Conservation (phyloP, 75 land plant genomes). For the Cryptomeria japonica region DNA sequence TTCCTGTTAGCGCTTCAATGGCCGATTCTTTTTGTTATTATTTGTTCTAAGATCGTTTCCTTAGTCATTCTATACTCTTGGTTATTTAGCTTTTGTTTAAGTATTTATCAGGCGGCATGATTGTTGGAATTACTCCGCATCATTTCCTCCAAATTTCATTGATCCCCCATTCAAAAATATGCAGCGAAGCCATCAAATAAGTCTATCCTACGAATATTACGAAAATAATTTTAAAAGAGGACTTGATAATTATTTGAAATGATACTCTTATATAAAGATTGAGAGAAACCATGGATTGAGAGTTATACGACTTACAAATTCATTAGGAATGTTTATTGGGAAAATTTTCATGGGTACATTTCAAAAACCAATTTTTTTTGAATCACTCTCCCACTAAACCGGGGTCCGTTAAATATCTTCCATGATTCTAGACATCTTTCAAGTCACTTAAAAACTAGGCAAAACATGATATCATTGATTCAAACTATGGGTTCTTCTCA, state of each 20-base stretch:
- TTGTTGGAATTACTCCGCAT: neutral
- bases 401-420: no score
- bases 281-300: neutral
- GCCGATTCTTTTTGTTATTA: neutral
- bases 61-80: neutral
- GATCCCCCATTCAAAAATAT: neutral
- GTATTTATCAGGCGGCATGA: neutral
- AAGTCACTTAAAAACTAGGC: no score
- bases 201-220: no score
- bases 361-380: no score
- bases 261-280: no score
- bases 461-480: no score
- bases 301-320: no score
- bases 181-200: no score
- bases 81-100: neutral
- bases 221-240: no score
- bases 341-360: neutral
- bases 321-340: neutral
- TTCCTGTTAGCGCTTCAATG: neutral
- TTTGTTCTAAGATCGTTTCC: neutral
- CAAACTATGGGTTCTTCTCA: neutral
- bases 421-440: no score
- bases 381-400: no score
- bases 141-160: neutral
- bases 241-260: no score